Evolutionary conservation across 805 yeast species (phyloP).

Genomic region (Hagleromyces aurorensis): DNA sequence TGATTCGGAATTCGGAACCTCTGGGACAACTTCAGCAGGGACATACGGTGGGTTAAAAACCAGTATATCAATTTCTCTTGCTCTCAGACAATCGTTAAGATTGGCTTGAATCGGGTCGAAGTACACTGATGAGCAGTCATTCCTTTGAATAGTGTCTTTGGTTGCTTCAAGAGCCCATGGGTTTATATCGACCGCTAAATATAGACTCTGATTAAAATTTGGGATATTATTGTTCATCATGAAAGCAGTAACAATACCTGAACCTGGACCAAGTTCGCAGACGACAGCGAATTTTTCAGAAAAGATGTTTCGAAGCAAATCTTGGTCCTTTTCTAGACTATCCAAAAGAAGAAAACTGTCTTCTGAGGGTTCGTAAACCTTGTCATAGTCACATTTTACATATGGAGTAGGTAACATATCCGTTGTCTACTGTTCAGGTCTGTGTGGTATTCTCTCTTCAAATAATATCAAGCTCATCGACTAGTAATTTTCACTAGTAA

Average conservation of each 20-base stretch:
- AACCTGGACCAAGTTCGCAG: conserved; percentile 84
- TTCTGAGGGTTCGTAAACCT: conserved; percentile 91
- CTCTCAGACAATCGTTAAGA: conserved; percentile 44
- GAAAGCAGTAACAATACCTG: conserved; percentile 84
- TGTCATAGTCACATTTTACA: conserved; percentile 51
- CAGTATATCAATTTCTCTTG: conserved; percentile 52
- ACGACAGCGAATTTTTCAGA: conserved; percentile 41
- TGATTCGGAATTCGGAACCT: conserved; percentile 39
- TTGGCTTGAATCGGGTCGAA: conserved; percentile 51
- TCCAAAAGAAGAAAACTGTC: conserved; percentile 84
- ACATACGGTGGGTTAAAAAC: conserved; percentile 96
- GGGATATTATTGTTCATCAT: conserved; percentile 45
- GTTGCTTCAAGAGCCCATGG: conserved; percentile 64
- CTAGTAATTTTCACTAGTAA: too few relatives aligned
- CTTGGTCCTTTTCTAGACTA: conserved; percentile 55
- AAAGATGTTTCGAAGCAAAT: conserved; percentile 30
- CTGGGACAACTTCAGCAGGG: conserved; percentile 74
- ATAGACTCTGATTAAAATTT: conserved; percentile 34
- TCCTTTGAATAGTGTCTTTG: conserved; percentile 35
- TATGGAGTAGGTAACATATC: conserved; percentile 86
- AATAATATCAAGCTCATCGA: neutral
- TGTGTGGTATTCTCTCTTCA: conserved; percentile 1
- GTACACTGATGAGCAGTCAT: conserved; percentile 21
- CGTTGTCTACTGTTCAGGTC: conserved; percentile 1
- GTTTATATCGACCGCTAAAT: conserved; percentile 71